phyloP scores from a whole-genome alignment of 352 stramenopile species.

The Hyaloperonospora brassicae region DNA sequence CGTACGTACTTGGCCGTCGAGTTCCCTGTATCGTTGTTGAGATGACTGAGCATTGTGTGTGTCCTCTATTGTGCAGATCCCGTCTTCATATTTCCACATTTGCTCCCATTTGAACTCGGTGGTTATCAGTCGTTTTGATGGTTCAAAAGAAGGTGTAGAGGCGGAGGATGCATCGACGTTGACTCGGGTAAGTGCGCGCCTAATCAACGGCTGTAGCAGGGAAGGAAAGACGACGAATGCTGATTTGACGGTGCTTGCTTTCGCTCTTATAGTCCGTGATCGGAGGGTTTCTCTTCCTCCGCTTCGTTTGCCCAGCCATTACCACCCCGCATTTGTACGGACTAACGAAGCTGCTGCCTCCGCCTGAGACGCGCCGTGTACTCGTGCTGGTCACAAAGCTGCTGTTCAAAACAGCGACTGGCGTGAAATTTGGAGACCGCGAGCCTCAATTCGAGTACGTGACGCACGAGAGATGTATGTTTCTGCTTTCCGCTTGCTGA shows the following conservation, averaged over 20 bases:
- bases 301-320: slow-evolving; percentile 84
- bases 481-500: neutral
- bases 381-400: slow-evolving; percentile 85
- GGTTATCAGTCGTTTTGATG: slow-evolving; percentile 63
- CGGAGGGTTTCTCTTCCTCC: slow-evolving; percentile 82
- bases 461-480: neutral
- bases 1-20: slow-evolving; percentile 12
- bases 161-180: slow-evolving; percentile 48
- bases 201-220: neutral
- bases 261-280: slow-evolving; percentile 57
- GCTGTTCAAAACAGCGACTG: slow-evolving; percentile 85
- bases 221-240: neutral
- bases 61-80: slow-evolving; percentile 31
- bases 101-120: slow-evolving; percentile 68
- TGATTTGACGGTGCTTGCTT: slow-evolving; percentile 2
- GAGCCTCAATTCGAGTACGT: slow-evolving; percentile 75
- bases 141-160: slow-evolving; percentile 44
- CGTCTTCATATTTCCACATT: slow-evolving; percentile 67
- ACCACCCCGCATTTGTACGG: slow-evolving; percentile 81
- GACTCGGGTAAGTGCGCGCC: slow-evolving; percentile 34
- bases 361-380: slow-evolving; percentile 60
- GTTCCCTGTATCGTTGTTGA: neutral
- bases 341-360: slow-evolving; percentile 63
- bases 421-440: slow-evolving; percentile 76
- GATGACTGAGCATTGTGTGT: neutral